Base-by-base conservation (phyloP, 2,329 filamentous ascomycete species). In the Acephala macrosclerotiorum region DNA sequence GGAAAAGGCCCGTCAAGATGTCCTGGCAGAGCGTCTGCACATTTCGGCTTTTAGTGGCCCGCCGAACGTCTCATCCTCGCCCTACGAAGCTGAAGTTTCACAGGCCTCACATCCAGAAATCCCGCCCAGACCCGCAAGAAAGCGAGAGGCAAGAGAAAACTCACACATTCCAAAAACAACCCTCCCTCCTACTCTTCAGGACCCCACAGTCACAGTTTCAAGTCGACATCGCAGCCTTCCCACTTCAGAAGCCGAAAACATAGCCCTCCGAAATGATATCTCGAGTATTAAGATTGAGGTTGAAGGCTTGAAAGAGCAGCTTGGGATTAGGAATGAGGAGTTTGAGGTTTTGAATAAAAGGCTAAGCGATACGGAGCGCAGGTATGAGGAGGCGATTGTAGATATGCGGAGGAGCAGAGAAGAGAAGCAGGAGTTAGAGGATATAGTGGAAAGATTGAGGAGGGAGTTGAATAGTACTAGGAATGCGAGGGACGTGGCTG, bases 231-330 rank as follows among this genome's bases (percentile, higher is more conserved):
- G 38, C 38, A 12, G 14, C 38, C 38, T 42, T 38, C 38, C 38
- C 38, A 42, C 38, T 42, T 42, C 38, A 42, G 38, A 42, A 42
- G 12, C 38, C 38, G 38, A 42, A 42, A 12, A 6, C 38, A 42
- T 12, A 42, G 38, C 38, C 38, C 38, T 42, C 38, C 38, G 38
- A 42, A 42, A 42, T 12, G 38, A 42, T 3, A 42, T 42, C 38
- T 42, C 38, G 38, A 12, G 38, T 5, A 42, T 42, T 42, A 14
- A 42, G 38, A 12, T 42, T 42, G 38, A 42, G 38, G 38, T 42
- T 42, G 38, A 42, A 42, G 38, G 38, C 38, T 42, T 42, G 38
- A 42, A 42, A 42, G 38, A 42, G 38, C 38, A 42, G 38, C 38
- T 42, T 42, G 38, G 12, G 38, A 42, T 42, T 12, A 42, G 38